A percentile compares a stretch with the other conserved stretches of the same genome.
phyloP scores from a whole-genome alignment of 2,329 filamentous ascomycete genomes.

The Bertia moriformis region DNA sequence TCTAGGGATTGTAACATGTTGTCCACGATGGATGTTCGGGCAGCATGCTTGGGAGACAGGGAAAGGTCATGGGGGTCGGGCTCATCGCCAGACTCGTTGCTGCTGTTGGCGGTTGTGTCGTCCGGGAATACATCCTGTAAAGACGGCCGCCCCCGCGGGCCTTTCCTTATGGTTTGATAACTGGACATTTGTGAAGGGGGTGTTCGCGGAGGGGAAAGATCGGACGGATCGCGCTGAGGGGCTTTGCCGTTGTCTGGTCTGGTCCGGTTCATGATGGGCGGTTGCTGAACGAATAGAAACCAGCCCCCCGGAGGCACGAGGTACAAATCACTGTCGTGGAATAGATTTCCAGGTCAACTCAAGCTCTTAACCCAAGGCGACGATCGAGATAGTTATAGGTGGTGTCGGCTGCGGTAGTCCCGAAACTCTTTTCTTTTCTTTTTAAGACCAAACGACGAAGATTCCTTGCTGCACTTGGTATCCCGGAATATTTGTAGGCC shows the following conservation, averaged over 20 bases:
- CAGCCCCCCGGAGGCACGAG: neutral
- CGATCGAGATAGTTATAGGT: too few relatives aligned
- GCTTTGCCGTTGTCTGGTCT: neutral
- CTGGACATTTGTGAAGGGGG: constrained; percentile 18
- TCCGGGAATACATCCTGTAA: constrained; percentile 14
- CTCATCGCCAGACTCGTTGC: constrained; percentile 7
- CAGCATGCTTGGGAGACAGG: constrained; percentile 34
- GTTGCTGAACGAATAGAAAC: neutral
- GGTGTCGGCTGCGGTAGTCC: too few relatives aligned
- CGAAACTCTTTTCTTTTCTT: too few relatives aligned
- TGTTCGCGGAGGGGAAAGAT: constrained; percentile 20
- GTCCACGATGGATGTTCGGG: constrained; percentile 50
- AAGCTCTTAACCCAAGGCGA: too few relatives aligned
- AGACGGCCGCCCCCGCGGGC: constrained; percentile 14
- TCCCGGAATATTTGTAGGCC: too few relatives aligned
- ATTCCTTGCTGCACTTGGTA: too few relatives aligned
- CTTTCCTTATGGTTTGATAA: too few relatives aligned
- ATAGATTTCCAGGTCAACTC: too few relatives aligned
- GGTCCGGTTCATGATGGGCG: neutral
- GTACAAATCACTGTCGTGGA: too few relatives aligned
- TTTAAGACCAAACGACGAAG: too few relatives aligned
- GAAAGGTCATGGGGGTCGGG: constrained; percentile 43
- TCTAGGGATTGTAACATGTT: constrained; percentile 55
- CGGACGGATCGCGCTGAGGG: constrained; percentile 6
- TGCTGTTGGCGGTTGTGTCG: constrained; percentile 8